phyloP scores from a whole-genome alignment of 2,329 filamentous ascomycete genomes.

The Macrophomina pseudophaseolina region DNA sequence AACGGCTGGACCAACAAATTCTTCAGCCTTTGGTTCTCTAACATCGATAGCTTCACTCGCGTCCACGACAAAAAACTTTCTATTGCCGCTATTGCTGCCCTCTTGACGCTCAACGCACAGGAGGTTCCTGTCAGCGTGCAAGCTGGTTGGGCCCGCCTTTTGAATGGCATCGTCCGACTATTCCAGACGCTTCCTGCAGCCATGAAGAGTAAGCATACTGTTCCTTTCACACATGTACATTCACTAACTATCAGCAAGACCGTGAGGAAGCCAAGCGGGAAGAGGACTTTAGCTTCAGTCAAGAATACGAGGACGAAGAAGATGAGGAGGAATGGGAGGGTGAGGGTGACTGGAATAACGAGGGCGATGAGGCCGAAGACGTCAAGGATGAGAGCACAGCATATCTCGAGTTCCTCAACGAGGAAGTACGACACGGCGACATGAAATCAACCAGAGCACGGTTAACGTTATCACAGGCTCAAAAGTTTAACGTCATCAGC shows the following conservation, averaged over 20 bases:
- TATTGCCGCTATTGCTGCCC: constrained; percentile 87
- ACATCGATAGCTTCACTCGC: constrained; percentile 88
- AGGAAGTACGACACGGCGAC: constrained; percentile 67
- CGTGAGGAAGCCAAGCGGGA: constrained; percentile 89
- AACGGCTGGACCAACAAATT: constrained; percentile 98
- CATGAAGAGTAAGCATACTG: constrained; percentile 70
- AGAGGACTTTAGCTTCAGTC: constrained; percentile 77
- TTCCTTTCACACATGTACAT: neutral
- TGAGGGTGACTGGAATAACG: constrained; percentile 71
- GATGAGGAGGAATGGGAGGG: constrained; percentile 83
- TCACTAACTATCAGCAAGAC: constrained; percentile 55
- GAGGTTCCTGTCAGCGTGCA: constrained; percentile 92
- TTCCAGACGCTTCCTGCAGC: constrained; percentile 91
- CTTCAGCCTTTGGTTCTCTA: constrained; percentile 97
- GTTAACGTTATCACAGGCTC: constrained; percentile 62
- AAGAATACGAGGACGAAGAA: constrained; percentile 73
- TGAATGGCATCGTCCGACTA: constrained; percentile 85
- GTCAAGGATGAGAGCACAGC: constrained; percentile 89
- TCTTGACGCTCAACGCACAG: constrained; percentile 78
- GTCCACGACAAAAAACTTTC: constrained; percentile 99
- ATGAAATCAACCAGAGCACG: neutral
- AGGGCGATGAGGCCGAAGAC: constrained; percentile 68
- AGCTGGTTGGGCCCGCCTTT: constrained; percentile 89
- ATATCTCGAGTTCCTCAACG: constrained; percentile 94
- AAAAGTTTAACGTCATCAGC: constrained; percentile 77